Evolutionary conservation across 2,329 filamentous ascomycete species (phyloP), one percentile per base, ranked within the genome.

Genomic region (Pestalotiopsis sp.): DNA sequence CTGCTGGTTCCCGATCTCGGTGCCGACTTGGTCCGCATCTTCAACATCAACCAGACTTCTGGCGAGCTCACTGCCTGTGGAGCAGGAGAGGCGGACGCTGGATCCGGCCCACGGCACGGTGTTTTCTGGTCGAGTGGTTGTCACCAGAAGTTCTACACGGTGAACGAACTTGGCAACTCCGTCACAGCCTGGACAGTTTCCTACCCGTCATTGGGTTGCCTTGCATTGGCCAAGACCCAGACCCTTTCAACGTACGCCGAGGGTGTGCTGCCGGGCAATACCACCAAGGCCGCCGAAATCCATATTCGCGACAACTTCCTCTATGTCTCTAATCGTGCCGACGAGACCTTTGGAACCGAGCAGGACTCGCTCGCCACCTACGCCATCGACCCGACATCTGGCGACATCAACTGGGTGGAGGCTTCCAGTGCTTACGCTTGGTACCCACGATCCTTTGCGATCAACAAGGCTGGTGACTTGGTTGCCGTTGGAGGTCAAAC

Each of bases 271-370:
- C 77, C 82, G 2, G 83, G 83, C 3, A 71, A 75, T 0, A 84
- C 82, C 17, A 83, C 84, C 70, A 88, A 87, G 69, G 84, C 86
- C 0, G 86, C 86, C 36, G 88, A 89, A 75, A 80, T 90, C n/a
- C 80, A 81, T 60, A 78, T 89, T 6, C 76, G 73, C 36, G 87
- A 85, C 72, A 83, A 59, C 14, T 66, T 45, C 31, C 55, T 69
- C 31, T 68, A 69, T 57, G 66, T 61, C 7, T 65, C 66, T 12
- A 69, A 69, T 36, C 66, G 65, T 36, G 66, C 52, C 55, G 68
- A 69, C 58, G 55, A 67, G 52, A 64, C 60, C 27, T 69, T 69
- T 39, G 68, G 68, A 7, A 23, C 45, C 13, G 64, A 69, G 65
- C 39, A 41, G 23, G 68, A 67, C 52, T 69, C 68, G 60, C 60